Evolutionary conservation across 2,329 filamentous ascomycete genomes (phyloP), one percentile per base, ranked within the genome.

Genomic region (Aureobasidium vineae): DNA sequence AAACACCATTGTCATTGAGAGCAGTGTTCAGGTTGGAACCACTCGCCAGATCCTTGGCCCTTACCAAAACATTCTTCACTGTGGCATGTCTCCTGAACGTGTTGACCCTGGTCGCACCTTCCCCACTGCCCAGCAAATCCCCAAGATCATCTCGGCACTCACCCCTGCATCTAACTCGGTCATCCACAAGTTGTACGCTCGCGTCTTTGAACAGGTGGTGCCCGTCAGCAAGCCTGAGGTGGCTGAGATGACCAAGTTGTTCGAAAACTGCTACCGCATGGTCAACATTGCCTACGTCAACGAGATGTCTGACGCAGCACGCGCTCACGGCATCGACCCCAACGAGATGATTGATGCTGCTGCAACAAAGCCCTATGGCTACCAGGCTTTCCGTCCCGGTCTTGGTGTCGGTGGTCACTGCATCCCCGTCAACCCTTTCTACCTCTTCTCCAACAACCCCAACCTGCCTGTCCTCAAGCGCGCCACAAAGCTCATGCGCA

Each of bases 161-260:
- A 76, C 77, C 0, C 78, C 81, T 0, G 79, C 78, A 13, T 83
- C 83, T 0, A 73, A 83, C 2, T 71, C 77, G 10, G 74, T 77
- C 40, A 84, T 85, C 63, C 67, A 72, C 7, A 70, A 72, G 7
- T 72, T 85, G 4, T 85, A 85, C 71, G 75, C 75, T 2, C 71
- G 73, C n/a, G 81, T 79, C 1, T 85, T 84, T 68, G 76, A 83
- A 59, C 72, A 73, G 0, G 75, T 85, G 6, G 76, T 85, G 7
- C 77, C 80, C 0, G 83, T 85, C 36, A 82, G 81, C 13, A 75
- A 73, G 36, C 83, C 83, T 1, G 84, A 86, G 70, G 82, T 84
- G 1, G 84, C 84, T 1, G 84, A 85, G 72, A 85, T 85, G 82
- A 83, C 80, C 68, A 86, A 86, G 73, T 74, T 86, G 15, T 86